phyloP scores from a whole-genome alignment of 805 yeast genomes.

The Lachancea kluyveri region DNA sequence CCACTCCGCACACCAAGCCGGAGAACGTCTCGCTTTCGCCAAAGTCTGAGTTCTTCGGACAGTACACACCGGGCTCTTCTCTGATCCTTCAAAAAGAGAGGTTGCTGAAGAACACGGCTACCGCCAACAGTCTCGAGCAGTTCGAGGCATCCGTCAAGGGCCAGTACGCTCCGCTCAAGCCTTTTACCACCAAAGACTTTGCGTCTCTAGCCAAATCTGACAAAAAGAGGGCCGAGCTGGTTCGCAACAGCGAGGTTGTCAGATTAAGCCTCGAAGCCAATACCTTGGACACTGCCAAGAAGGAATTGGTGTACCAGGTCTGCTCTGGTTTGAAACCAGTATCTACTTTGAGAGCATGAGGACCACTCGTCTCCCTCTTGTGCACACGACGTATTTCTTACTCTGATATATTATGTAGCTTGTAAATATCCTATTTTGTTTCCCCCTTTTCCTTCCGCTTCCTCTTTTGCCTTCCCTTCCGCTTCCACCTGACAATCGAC shows the following conservation, averaged over 20 bases:
- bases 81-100: constrained; percentile 20
- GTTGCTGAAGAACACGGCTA: constrained; percentile 17
- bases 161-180: constrained; percentile 13
- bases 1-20: constrained; percentile 6
- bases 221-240: constrained; percentile 12
- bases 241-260: constrained; percentile 18
- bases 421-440: too few species aligned
- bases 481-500: too few species aligned
- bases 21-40: constrained; percentile 24
- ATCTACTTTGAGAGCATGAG: constrained; percentile 16
- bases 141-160: constrained; percentile 19
- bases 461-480: too few species aligned
- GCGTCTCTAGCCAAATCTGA: constrained; percentile 14
- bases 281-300: constrained; percentile 12
- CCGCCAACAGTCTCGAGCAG: constrained; percentile 11
- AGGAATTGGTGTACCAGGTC: constrained; percentile 20
- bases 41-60: constrained; percentile 62
- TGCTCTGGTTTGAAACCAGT: constrained; percentile 29
- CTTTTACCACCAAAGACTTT: constrained; percentile 10
- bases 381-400: too few species aligned
- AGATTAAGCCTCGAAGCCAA: constrained; percentile 21
- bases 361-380: too few species aligned
- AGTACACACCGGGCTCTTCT: constrained; percentile 55
- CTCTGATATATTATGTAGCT: not conserved
- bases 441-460: too few species aligned